Evolutionary conservation across 352 stramenopile species (phyloP), one percentile per base, ranked within the genome.

Genomic region (Phytophthora hibernalis): DNA sequence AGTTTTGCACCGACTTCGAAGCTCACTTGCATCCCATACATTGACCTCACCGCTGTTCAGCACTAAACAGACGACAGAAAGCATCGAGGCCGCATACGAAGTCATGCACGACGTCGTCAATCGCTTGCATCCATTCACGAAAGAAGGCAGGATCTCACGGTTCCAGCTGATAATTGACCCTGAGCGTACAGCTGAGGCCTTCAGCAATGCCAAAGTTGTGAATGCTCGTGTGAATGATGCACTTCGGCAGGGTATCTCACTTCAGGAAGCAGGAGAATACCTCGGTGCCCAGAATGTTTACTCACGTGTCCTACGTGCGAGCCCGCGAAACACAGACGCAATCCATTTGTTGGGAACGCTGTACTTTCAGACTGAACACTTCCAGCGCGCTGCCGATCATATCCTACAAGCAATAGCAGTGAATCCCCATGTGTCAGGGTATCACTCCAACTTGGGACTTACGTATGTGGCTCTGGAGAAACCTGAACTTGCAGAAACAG

Each of bases 31-130:
- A 18, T 21, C 43, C 0, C 42, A 82, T 6, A 59, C 65, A 6
- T 31, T 91, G 16, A 50, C 43, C 3, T 85, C 76, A 2, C 84
- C 87, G 3, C 72, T 96, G 5, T 97, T 97, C 50, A 88, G 97
- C 53, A 90, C 77, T 3, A 61, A 57, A 21, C 73, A 74, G 31
- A 94, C 72, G 20, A 79, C 76, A 0, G 12, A 61, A 22, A 80
- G 81, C 48, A 80, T 98, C 13, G 92, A 98, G 56, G 28, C 52
- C 0, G 79, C 85, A 26, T 92, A 90, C n/a, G 70, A 84, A 59
- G 58, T 60, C 11, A 85, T 92, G 79, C 77, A 87, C 44, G 85
- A 93, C 43, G 50, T 93, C 8, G 65, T 38, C 11, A 78, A 79
- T 49, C 61, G 67, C 5, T 38, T 76, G 5, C 18, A 60, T 37